Evolutionary conservation across 2,329 filamentous ascomycete species (phyloP), one percentile per base, ranked within the genome.

Genomic region (Ascochyta fabae): DNA sequence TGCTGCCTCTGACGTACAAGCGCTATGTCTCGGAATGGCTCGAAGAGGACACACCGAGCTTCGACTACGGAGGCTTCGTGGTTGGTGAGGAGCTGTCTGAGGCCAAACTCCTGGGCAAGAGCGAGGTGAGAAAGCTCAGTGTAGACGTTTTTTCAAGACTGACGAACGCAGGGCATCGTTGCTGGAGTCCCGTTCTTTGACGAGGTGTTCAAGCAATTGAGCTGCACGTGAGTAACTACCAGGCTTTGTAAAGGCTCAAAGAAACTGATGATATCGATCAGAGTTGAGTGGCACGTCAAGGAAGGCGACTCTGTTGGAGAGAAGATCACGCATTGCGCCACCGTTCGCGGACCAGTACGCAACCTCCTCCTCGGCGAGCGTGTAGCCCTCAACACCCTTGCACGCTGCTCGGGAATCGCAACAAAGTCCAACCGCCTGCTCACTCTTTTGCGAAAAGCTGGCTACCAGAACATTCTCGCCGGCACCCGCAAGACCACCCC

Each of bases 401-500:
- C 93, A 24, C 84, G 95, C 55, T 98, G 95, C 78, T 96, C 92
- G 1, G 95, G 94, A 39, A 87, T 99, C 61, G 95, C 95, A 16
- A 91, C 89, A 15, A 87, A 80, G 67, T 80, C 79, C 13, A 69
- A 78, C 42, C 73, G 75, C 9, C 77, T 86, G 34, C 77, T 86
- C 5, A 60, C 73, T 24, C 78, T 84, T 26, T 78, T 87, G 16
- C 81, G 84, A 41, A 73, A 78, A 9, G 81, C 84, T 3, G 93
- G 93, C 3, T 98, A 94, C 79, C 81, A 79, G 26, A 94, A 94
- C 55, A 88, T 88, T 2, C 81, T 99, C n/a, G 94, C 95, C 0
- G 95, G 95, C 39, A 99, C 95, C 41, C 85, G 95, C 72, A 99
- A 99, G 81, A 99, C 95, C 0, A 99, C 95, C 0, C 95, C 95